A percentile compares a stretch with the other conserved stretches of the same genome.
Conservation (phyloP, 805 yeast species). For the Kodamaea restingae region DNA sequence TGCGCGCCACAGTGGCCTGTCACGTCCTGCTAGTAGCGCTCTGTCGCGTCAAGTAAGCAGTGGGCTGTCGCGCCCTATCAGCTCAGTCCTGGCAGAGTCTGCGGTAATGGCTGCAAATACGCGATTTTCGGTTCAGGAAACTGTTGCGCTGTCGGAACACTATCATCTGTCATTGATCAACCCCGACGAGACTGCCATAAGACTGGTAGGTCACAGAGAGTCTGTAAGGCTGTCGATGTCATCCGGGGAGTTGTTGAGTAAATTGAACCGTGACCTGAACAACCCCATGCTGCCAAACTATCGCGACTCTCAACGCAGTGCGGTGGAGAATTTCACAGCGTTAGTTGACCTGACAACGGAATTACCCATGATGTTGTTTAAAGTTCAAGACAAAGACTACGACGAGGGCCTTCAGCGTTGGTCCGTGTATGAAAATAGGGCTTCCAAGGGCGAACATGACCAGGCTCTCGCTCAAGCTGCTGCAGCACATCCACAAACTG, state of each 20-base stretch:
- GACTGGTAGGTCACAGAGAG: slow-evolving; percentile 6
- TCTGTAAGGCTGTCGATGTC: slow-evolving; percentile 21
- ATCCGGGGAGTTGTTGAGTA: slow-evolving; percentile 28
- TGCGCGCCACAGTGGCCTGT: not conserved
- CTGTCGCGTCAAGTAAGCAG: too few species aligned
- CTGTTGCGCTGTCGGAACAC: slow-evolving; percentile 3
- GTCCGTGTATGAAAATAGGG: slow-evolving; percentile 21
- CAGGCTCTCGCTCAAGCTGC: slow-evolving; percentile 1
- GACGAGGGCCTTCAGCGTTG: slow-evolving; percentile 23
- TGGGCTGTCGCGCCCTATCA: not conserved
- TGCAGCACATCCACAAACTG: slow-evolving; percentile 6
- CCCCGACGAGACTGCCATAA: slow-evolving; percentile 10
- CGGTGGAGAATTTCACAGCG: slow-evolving; percentile 21
- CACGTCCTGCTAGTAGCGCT: not conserved
- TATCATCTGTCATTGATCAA: slow-evolving; percentile 8
- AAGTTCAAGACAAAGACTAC: slow-evolving; percentile 26
- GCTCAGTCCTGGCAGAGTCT: not conserved
- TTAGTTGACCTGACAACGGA: slow-evolving; percentile 25
- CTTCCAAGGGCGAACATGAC: slow-evolving; percentile 7
- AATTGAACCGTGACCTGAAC: too few species aligned
- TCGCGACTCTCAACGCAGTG: slow-evolving; percentile 3
- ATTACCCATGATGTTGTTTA: slow-evolving; percentile 27
- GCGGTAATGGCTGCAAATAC: not conserved
- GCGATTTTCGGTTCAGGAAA: slow-evolving; percentile 3
- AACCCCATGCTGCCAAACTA: not conserved